Percentiles rank a stretch among this genome's conserved stretches.
Conservation (phyloP, 2,329 filamentous ascomycete genomes). For the Aspergillus ustus region DNA sequence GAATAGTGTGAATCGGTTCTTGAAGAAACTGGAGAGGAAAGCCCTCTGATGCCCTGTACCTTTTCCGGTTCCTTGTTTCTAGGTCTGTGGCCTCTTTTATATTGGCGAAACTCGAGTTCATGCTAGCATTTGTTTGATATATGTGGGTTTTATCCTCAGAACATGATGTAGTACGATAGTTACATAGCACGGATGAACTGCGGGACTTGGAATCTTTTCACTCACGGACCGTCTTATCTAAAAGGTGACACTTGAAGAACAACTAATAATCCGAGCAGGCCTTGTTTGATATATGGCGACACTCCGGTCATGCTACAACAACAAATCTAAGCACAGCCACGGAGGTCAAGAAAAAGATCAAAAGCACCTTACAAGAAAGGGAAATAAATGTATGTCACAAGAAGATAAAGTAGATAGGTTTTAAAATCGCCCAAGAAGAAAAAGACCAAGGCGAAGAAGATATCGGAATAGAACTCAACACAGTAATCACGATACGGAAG, state of each 20-base stretch:
- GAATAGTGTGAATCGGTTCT: slow-evolving; percentile 48
- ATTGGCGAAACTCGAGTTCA: not conserved
- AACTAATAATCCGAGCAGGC: not conserved
- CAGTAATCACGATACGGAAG: not conserved
- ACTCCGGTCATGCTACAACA: not conserved
- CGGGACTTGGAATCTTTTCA: no score
- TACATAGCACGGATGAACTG: not conserved
- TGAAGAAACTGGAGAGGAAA: slow-evolving; percentile 52
- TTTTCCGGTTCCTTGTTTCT: not conserved
- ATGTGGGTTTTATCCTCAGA: no score
- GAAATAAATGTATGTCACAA: not conserved
- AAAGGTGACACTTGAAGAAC: not conserved
- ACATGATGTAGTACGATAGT: not conserved
- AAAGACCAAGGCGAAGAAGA: not conserved
- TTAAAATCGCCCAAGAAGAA: not conserved
- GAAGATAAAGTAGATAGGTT: not conserved
- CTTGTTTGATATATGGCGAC: not conserved
- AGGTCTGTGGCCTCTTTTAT: no score
- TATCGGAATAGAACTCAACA: no score
- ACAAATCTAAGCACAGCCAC: not conserved
- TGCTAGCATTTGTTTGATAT: not conserved
- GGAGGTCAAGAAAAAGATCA: not conserved
- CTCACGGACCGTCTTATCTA: no score
- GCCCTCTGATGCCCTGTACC: slow-evolving; percentile 24
- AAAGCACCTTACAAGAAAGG: not conserved